Evolutionary conservation across 176 grass and related monocot genomes (phyloP), one percentile per base, ranked within the genome.

Genomic region (Chrysopogon serrulatus): DNA sequence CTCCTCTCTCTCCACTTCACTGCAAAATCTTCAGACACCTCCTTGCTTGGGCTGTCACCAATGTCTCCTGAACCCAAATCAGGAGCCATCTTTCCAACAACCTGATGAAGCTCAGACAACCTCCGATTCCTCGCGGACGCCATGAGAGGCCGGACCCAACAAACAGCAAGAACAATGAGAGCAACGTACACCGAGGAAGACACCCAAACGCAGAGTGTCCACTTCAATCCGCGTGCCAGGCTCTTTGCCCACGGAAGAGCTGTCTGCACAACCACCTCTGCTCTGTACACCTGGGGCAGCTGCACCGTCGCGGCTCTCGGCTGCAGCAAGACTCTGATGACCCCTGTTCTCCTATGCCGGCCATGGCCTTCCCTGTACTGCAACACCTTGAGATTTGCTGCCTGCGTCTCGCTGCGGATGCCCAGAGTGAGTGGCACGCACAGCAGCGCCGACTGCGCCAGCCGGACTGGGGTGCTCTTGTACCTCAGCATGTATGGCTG

Each of bases 401-500:
- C 18, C 72, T 82, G 88, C 53, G 71, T 82, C 87, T 88, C 76
- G 18, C 87, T 37, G 30, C 68, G 76, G 7, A 84, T 36, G 35
- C 78, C 88, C 44, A 82, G 40, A 3, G 74, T 43, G 12, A 80
- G 77, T 32, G 82, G 83, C 72, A 86, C 54, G 10, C 74, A 82
- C 65, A 71, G 56, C 5, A 86, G 64, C 10, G 78, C 27, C 9
- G 71, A 54, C 3, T 82, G 78, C 10, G 72, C 63, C 2, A 90
- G 69, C 78, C 78, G 78, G 17, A 90, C 71, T 9, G 51, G 82
- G 2, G 49, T 1, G 54, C 83, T 89, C 71, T 54, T 85, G 87
- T 89, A 82, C 63, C 87, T 27, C 5, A 90, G 27, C 83, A 90
- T 81, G 19, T 90, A 73, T 16, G 78, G 83, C 36, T 72, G 78